Evolutionary conservation across 2,329 filamentous ascomycete genomes (phyloP).

Genomic region (Raffaelea ambrosiae): DNA sequence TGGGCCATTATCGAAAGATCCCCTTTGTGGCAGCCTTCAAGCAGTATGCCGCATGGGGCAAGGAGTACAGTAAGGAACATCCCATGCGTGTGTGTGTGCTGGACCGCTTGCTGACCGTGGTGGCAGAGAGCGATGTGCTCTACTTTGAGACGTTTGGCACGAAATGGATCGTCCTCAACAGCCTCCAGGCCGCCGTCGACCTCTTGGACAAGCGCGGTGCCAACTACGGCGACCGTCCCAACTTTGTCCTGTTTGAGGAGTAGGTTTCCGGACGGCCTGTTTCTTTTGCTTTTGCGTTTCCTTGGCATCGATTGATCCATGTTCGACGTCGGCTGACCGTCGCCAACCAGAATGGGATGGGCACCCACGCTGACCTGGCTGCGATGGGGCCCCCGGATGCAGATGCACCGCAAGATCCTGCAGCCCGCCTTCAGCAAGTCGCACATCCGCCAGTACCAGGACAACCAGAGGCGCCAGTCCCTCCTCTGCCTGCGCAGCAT

Average conservation of each 20-base stretch:
- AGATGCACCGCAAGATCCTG: slow-evolving; percentile 33
- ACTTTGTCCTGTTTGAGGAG: slow-evolving; percentile 27
- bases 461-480: slow-evolving; percentile 14
- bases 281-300: no score
- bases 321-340: no score
- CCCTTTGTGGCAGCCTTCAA: slow-evolving; percentile 9
- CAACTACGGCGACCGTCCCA: slow-evolving; percentile 35
- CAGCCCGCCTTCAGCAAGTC: slow-evolving; percentile 33
- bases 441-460: slow-evolving; percentile 22
- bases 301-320: no score
- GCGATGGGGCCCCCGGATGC: slow-evolving; percentile 30
- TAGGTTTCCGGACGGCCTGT: no score
- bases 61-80: slow-evolving; percentile 8
- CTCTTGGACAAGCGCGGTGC: slow-evolving; percentile 34
- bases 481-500: slow-evolving; percentile 3
- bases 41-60: slow-evolving; percentile 10
- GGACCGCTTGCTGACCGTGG: background rate
- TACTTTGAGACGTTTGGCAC: slow-evolving; percentile 23
- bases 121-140: slow-evolving; percentile 17
- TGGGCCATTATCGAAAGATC: slow-evolving; percentile 9
- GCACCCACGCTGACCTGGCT: slow-evolving; percentile 36
- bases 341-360: no score
- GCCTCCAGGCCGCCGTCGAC: slow-evolving; percentile 30
- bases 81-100: no score
- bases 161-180: slow-evolving; percentile 34